These are phyloP conservation scores for Sherardia arvensis DNA, from an alignment of 257 asterid species.

Conservation along the genomic window DNA sequence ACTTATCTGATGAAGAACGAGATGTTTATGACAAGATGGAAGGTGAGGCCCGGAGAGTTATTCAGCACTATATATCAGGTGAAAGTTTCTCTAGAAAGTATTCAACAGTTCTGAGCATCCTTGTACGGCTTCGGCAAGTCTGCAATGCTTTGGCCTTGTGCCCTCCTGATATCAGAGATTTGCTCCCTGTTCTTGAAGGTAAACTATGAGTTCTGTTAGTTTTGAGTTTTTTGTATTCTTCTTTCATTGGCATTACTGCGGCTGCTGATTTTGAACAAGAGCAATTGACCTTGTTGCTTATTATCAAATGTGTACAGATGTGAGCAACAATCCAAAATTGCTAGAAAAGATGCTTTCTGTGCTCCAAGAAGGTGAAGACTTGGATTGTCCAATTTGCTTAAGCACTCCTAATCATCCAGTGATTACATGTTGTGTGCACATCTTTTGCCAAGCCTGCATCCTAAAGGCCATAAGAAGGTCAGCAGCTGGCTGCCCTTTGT, in stretches of 20 bases:
- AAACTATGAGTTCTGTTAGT: conserved; percentile 22
- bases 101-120: conserved; percentile 57
- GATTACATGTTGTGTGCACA: conserved; percentile 64
- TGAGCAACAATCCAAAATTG: conserved; percentile 52
- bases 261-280: not conserved
- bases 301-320: conserved; percentile 13
- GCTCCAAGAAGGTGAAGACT: conserved; percentile 70
- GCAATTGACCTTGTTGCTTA: not conserved
- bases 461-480: conserved; percentile 48
- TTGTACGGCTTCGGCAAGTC: conserved; percentile 70
- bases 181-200: conserved; percentile 78
- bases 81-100: conserved; percentile 33
- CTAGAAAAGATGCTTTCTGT: conserved; percentile 46
- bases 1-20: conserved; percentile 64
- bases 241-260: not conserved
- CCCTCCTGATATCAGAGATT: conserved; percentile 35
- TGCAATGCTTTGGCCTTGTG: conserved; percentile 46
- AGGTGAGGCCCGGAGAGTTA: conserved; percentile 47
- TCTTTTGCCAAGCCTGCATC: conserved; percentile 68
- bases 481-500: conserved; percentile 68
- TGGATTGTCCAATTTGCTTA: conserved; percentile 25
- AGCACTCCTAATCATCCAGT: conserved; percentile 47
- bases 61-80: conserved; percentile 33
- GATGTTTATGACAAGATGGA: conserved; percentile 73
- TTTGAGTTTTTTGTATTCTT: conserved; percentile 5